phyloP scores from a whole-genome alignment of 2,329 filamentous ascomycete species.

The Calonectria crousiana region DNA sequence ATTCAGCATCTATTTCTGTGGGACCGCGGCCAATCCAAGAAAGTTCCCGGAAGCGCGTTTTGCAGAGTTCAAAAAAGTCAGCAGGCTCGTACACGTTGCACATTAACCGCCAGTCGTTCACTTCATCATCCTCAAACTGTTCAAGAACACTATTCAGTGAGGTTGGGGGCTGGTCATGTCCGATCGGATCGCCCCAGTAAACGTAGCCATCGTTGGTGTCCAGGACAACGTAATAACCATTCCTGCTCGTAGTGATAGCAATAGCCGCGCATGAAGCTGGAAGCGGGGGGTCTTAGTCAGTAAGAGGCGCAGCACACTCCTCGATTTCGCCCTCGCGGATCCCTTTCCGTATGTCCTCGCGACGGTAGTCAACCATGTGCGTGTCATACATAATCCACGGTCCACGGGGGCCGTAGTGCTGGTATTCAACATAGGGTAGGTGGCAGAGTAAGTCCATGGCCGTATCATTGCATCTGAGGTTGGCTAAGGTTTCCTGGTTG shows the following conservation, averaged over 20 bases:
- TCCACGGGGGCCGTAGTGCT: background rate
- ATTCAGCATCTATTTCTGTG: background rate
- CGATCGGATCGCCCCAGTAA: constrained; percentile 26
- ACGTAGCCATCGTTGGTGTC: constrained; percentile 31
- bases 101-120: background rate
- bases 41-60: background rate
- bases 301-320: background rate
- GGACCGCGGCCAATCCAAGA: background rate
- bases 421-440: constrained; percentile 26
- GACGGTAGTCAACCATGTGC: background rate
- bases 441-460: constrained; percentile 31
- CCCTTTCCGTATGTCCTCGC: background rate
- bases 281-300: background rate
- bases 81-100: background rate
- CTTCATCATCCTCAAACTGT: background rate
- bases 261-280: constrained; percentile 27
- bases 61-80: background rate
- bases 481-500: constrained; percentile 23
- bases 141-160: background rate
- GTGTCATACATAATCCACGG: background rate
- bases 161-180: background rate
- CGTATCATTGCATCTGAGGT: constrained; percentile 16
- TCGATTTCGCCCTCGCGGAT: constrained; percentile 2
- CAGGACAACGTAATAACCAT: constrained; percentile 27
- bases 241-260: constrained; percentile 10